Evolutionary conservation across 441 rosid species (phyloP).

Genomic region (Biscutella auriculata): DNA sequence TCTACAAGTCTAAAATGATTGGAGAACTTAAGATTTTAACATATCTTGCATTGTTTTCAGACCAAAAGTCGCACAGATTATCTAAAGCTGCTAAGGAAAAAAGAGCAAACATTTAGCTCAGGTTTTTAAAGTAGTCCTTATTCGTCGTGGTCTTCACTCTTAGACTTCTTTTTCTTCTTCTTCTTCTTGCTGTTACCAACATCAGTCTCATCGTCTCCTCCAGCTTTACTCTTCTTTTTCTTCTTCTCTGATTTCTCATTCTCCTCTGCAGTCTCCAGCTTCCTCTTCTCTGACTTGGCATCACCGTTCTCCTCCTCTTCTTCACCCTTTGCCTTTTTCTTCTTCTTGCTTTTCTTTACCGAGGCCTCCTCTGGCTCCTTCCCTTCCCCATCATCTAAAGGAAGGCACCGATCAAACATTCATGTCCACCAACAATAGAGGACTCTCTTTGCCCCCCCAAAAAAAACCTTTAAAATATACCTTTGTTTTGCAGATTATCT

Average conservation of each 20-base stretch:
- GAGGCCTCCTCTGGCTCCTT: slow-evolving; percentile 30
- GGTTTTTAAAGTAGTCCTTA: too few species aligned
- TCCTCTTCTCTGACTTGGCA: slow-evolving; percentile 23
- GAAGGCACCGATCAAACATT: slow-evolving; percentile 11
- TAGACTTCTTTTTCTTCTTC: slow-evolving; percentile 23
- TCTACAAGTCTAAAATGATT: too few species aligned
- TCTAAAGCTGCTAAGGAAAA: too few species aligned
- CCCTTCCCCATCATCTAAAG: slow-evolving; percentile 44
- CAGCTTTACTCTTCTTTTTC: slow-evolving; percentile 20
- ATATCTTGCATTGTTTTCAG: too few species aligned
- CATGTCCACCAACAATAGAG: background rate
- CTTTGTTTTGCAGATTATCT: slow-evolving; percentile 39
- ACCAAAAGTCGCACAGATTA: too few species aligned
- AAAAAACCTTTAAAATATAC: slow-evolving; percentile 13
- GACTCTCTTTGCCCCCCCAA: background rate
- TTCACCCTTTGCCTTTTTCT: slow-evolving; percentile 38
- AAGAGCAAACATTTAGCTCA: too few species aligned
- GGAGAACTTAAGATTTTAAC: too few species aligned
- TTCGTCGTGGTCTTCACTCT: slow-evolving; percentile 17
- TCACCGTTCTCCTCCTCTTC: slow-evolving; percentile 25
- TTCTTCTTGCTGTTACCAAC: slow-evolving; percentile 20
- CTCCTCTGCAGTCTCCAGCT: slow-evolving; percentile 16
- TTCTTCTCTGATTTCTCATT: slow-evolving; percentile 20
- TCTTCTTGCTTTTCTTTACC: slow-evolving; percentile 71
- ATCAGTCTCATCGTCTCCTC: slow-evolving; percentile 16